Conservation (phyloP, 768 basidiomycete species). For the Cyclocybe cylindracea region DNA sequence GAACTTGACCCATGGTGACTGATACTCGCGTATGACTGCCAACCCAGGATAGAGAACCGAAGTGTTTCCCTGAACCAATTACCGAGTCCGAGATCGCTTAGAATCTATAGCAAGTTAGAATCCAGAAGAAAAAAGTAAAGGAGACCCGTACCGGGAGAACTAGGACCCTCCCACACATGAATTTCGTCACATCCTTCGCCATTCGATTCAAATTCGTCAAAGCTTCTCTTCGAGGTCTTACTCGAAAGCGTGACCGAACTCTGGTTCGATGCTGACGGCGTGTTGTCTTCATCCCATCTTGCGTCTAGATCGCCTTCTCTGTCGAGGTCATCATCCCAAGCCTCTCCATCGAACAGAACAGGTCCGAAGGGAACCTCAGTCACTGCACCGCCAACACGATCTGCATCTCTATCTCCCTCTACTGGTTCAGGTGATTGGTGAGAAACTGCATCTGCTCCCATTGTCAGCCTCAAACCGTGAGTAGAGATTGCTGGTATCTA, state of each 20-base stretch:
- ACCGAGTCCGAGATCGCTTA: constrained; percentile 46
- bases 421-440: too few relatives aligned
- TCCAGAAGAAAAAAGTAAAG: background rate
- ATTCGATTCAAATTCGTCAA: constrained; percentile 43
- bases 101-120: constrained; percentile 27
- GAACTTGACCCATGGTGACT: constrained; percentile 18
- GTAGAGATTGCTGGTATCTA: background rate
- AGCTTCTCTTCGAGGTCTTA: constrained; percentile 59
- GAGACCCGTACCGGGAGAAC: constrained; percentile 44
- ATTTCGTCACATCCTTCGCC: constrained; percentile 34
- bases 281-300: constrained; percentile 46
- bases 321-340: constrained; percentile 41
- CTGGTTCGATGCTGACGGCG: constrained; percentile 46
- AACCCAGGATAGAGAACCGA: background rate
- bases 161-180: constrained; percentile 26
- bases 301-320: constrained; percentile 48
- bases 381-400: constrained; percentile 10
- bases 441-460: too few relatives aligned
- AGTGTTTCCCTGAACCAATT: constrained; percentile 12
- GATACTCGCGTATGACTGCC: background rate
- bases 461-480: background rate
- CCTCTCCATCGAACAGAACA: constrained; percentile 13
- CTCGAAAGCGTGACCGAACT: constrained; percentile 61
- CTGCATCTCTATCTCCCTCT: background rate
- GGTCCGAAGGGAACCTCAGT: constrained; percentile 12